A percentile compares a stretch with the other conserved stretches of the same genome.
phyloP scores from a whole-genome alignment of 2,329 filamentous ascomycete genomes.

The Neophaeococcomyces mojaviensis region DNA sequence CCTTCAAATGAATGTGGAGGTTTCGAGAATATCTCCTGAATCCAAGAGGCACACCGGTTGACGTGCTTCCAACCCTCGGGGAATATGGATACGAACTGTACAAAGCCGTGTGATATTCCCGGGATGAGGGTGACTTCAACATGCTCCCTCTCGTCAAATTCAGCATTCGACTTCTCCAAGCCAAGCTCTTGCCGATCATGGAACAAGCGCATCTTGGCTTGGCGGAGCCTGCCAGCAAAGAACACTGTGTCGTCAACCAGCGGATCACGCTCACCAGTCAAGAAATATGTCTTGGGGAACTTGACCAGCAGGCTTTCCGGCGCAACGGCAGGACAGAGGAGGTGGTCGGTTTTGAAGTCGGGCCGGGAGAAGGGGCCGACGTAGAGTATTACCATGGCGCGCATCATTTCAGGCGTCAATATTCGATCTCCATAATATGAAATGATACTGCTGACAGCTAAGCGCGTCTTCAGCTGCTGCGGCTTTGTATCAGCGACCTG shows the following conservation, averaged over 20 bases:
- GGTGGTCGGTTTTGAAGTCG: constrained; percentile 84
- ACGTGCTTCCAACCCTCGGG: constrained; percentile 87
- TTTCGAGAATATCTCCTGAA: constrained; percentile 63
- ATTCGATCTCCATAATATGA: constrained; percentile 97
- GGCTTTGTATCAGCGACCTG: constrained; percentile 33
- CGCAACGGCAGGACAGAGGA: constrained; percentile 81
- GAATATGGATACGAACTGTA: constrained; percentile 83
- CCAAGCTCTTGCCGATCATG: constrained; percentile 49
- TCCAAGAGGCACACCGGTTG: constrained; percentile 70
- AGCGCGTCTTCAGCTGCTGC: constrained; percentile 62
- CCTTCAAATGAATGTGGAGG: constrained; percentile 39
- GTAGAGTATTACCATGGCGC: constrained; percentile 97
- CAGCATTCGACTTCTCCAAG: constrained; percentile 45
- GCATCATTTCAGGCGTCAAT: constrained; percentile 95
- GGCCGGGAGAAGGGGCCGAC: constrained; percentile 89
- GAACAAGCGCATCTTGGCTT: constrained; percentile 60
- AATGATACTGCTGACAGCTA: constrained; percentile 94
- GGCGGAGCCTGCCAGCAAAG: constrained; percentile 79
- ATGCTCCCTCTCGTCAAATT: constrained; percentile 65
- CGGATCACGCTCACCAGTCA: constrained; percentile 91
- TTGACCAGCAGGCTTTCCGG: constrained; percentile 72
- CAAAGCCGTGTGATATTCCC: constrained; percentile 85
- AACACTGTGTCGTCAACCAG: constrained; percentile 95
- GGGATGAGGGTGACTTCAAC: constrained; percentile 80
- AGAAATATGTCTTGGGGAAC: constrained; percentile 92